Evolutionary conservation across 2,329 filamentous ascomycete genomes (phyloP).

Genomic region (Graphilbum sp.): DNA sequence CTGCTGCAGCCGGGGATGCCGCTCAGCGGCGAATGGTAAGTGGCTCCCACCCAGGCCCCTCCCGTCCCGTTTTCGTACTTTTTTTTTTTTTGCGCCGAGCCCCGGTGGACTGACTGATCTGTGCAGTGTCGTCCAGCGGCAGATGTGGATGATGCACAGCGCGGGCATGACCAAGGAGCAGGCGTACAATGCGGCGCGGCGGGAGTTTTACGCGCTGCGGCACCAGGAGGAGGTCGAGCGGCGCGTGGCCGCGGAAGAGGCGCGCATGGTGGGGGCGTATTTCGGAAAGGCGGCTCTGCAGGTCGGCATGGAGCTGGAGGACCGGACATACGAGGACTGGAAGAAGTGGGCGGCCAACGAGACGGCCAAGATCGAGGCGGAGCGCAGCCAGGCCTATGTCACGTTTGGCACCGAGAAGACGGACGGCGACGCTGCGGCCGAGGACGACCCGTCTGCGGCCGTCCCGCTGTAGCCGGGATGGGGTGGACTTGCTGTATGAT

Average conservation of each 20-base stretch:
- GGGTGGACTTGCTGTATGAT: too few species aligned
- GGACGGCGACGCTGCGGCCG: constrained; percentile 9
- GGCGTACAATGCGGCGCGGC: constrained; percentile 76
- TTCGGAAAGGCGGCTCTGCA: constrained; percentile 67
- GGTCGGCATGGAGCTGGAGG: constrained; percentile 68
- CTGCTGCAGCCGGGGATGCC: constrained; percentile 59
- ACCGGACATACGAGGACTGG: constrained; percentile 68
- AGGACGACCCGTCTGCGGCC: not conserved
- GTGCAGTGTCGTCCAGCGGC: constrained; percentile 74
- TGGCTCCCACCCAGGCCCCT: too few species aligned
- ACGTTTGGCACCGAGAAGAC: constrained; percentile 23
- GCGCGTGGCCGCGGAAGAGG: constrained; percentile 77
- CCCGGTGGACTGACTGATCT: not conserved
- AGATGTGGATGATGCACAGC: constrained; percentile 67
- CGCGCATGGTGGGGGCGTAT: constrained; percentile 67
- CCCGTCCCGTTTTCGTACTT: too few species aligned
- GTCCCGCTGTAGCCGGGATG: not conserved
- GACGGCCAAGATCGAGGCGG: constrained; percentile 23
- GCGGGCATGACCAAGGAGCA: constrained; percentile 39
- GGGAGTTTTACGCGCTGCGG: constrained; percentile 78
- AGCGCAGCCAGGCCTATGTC: constrained; percentile 24
- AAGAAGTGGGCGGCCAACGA: constrained; percentile 54
- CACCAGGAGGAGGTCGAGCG: constrained; percentile 69
- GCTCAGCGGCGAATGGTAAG: constrained; percentile 71
- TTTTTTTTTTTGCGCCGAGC: too few species aligned